Conservation (phyloP, 139 green algal species). For the Auxenochlorella protothecoides region DNA sequence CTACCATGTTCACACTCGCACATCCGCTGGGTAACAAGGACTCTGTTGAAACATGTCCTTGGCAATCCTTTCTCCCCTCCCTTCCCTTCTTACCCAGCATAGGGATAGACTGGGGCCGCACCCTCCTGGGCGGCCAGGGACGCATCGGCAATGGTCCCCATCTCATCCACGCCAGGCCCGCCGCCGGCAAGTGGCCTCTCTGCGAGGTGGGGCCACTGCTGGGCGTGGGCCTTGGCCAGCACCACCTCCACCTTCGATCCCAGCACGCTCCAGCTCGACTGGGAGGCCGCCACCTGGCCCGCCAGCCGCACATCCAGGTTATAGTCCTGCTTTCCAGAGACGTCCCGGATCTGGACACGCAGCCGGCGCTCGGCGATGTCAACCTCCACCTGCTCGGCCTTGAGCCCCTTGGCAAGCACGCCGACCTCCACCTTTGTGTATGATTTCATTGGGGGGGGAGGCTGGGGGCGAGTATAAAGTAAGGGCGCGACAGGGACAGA, state of each 20-base stretch:
- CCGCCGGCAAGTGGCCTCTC: no score
- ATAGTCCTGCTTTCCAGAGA: constrained; percentile 39
- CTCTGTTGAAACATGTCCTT: no score
- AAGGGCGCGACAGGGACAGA: no score
- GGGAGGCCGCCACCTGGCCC: constrained; percentile 26
- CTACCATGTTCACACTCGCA: no score
- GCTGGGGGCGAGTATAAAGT: no score
- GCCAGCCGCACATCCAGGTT: constrained; percentile 50
- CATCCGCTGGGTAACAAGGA: no score
- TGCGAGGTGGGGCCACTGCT: constrained; percentile 50
- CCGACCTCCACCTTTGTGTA: constrained; percentile 43
- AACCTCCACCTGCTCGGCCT: constrained; percentile 35
- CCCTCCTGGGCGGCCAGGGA: no score
- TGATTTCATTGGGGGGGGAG: no score
- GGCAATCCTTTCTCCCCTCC: no score
- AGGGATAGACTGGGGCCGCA: background rate
- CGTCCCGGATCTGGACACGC: background rate
- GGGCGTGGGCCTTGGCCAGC: constrained; percentile 50
- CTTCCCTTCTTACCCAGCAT: constrained; percentile 6
- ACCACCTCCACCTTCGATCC: constrained; percentile 68
- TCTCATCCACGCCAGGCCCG: no score
- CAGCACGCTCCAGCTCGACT: constrained; percentile 47
- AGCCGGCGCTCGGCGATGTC: constrained; percentile 7
- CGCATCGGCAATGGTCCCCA: no score
- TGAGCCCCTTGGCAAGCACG: constrained; percentile 71